Conservation (phyloP, 768 basidiomycete genomes). For the button mushroom (Agaricus bisporus) region DNA sequence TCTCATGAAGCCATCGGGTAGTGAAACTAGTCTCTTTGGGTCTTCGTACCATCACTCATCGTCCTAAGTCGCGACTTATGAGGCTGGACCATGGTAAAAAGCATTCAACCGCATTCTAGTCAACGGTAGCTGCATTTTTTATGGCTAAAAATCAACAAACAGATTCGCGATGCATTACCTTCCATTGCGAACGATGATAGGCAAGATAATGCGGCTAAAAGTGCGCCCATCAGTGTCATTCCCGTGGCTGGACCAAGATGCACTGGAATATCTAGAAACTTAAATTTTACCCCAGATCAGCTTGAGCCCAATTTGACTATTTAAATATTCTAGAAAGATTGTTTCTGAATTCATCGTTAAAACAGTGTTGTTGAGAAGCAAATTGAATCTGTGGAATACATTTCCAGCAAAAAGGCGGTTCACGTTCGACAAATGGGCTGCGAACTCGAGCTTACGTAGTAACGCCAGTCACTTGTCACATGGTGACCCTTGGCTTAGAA, state of each 20-base stretch:
- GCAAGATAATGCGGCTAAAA: no score
- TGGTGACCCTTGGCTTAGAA: not conserved
- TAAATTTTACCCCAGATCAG: not conserved
- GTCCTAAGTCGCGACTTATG: no score
- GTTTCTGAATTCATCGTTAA: not conserved
- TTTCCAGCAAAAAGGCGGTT: not conserved
- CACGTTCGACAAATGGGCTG: not conserved
- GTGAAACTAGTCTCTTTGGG: no score
- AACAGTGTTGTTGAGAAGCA: not conserved
- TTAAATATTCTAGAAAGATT: constrained; percentile 1
- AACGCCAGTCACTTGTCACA: no score
- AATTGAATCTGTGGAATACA: not conserved
- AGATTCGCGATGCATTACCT: not conserved
- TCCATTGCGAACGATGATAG: not conserved
- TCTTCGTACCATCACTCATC: no score
- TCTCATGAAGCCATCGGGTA: no score
- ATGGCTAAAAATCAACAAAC: not conserved
- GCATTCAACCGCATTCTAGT: no score
- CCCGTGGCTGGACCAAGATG: not conserved
- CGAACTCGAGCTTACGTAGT: no score
- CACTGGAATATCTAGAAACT: not conserved
- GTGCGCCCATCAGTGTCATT: not conserved
- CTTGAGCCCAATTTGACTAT: not conserved
- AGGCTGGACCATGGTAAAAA: no score
- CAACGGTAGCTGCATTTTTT: no score